A percentile compares a stretch with the other conserved stretches of the same genome.
These are phyloP conservation scores for Ogataea allantospora DNA, from an alignment of 805 yeast species.

Conservation along the genomic window DNA sequence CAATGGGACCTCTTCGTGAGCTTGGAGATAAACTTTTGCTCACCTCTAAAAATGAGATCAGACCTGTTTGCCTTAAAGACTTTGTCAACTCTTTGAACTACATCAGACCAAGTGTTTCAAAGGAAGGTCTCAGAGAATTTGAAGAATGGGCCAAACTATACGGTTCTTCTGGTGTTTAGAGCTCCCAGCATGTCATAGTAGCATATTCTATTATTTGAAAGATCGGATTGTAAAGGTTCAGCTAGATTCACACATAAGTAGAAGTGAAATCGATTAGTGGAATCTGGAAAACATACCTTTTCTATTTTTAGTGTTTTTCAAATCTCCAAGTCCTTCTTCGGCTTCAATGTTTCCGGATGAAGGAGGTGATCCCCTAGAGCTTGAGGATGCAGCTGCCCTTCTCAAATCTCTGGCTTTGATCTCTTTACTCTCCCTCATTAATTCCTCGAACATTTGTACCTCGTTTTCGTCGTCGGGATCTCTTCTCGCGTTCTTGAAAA, in stretches of 20 bases:
- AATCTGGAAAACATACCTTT: slow-evolving; percentile 16
- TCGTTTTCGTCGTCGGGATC: slow-evolving; percentile 71
- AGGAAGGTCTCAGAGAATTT: slow-evolving; percentile 73
- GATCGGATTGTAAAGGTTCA: neutral
- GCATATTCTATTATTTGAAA: neutral
- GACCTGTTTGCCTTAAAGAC: slow-evolving; percentile 73
- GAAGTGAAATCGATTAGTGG: slow-evolving; percentile 4
- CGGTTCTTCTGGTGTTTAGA: slow-evolving; percentile 83
- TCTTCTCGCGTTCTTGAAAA: slow-evolving; percentile 57
- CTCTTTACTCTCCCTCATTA: slow-evolving; percentile 35
- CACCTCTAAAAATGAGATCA: slow-evolving; percentile 68
- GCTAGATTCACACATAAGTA: neutral
- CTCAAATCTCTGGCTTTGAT: slow-evolving; percentile 31
- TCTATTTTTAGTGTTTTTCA: slow-evolving; percentile 5
- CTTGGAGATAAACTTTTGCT: slow-evolving; percentile 78
- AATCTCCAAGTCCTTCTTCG: slow-evolving; percentile 1
- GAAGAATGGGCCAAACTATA: slow-evolving; percentile 86
- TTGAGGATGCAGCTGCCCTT: slow-evolving; percentile 16
- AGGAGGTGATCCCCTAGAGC: neutral
- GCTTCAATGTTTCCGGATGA: neutral
- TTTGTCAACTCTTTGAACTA: slow-evolving; percentile 72
- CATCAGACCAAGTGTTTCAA: slow-evolving; percentile 85
- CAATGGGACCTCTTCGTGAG: slow-evolving; percentile 94
- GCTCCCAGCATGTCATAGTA: neutral
- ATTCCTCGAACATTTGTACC: slow-evolving; percentile 72